A percentile compares a stretch with the other conserved stretches of the same genome.
phyloP scores from a whole-genome alignment of 2,329 filamentous ascomycete species.

The Penicillium sp. region DNA sequence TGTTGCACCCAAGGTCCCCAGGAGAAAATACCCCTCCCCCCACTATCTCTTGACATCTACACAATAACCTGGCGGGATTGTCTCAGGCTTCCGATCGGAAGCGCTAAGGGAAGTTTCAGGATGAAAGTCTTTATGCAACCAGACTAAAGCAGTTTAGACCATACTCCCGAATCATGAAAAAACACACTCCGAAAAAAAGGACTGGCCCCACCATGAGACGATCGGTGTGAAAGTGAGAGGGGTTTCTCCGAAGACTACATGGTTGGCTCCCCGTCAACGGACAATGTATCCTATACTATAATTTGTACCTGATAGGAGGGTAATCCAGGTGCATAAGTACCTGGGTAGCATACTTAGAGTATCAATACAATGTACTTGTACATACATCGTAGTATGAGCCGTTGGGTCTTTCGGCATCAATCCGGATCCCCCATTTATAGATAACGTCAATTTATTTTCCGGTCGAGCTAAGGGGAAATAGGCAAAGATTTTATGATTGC shows the following conservation, averaged over 20 bases:
- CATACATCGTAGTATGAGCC: background rate
- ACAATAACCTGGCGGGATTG: background rate
- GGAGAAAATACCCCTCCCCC: conserved; percentile 1
- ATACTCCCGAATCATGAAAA: background rate
- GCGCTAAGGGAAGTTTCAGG: conserved; percentile 2
- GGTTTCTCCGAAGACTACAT: conserved; percentile 1
- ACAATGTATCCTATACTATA: background rate
- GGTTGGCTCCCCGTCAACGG: background rate
- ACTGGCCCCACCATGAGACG: conserved; percentile 4
- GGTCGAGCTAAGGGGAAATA: background rate
- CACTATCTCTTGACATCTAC: background rate
- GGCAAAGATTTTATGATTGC: background rate
- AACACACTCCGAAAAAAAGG: background rate
- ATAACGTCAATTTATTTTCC: background rate
- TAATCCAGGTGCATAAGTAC: too few species aligned
- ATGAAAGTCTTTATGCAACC: background rate
- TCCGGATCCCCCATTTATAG: background rate
- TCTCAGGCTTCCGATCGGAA: background rate
- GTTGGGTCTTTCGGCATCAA: background rate
- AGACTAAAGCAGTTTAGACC: background rate
- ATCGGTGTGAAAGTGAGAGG: conserved; percentile 1
- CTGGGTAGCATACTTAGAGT: too few species aligned
- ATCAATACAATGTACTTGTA: too few species aligned
- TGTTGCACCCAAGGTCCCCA: background rate
- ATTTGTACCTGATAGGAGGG: too few species aligned